These are phyloP conservation scores for Cyphellophora attinorum DNA, from an alignment of 2,329 filamentous ascomycete genomes.

Conservation along the genomic window DNA sequence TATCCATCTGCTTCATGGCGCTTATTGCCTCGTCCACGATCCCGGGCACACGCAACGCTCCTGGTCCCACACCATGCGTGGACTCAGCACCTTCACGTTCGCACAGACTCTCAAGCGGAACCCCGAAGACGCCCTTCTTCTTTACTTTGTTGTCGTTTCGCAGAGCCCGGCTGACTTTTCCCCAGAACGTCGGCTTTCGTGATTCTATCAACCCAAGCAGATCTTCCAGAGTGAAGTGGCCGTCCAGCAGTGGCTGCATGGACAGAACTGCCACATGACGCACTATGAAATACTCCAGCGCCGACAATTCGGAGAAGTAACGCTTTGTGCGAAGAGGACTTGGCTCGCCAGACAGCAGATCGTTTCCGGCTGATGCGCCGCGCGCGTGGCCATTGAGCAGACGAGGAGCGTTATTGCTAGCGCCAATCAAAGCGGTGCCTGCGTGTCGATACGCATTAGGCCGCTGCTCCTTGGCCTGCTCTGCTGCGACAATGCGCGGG, in stretches of 20 bases:
- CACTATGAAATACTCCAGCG: constrained; percentile 94
- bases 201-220: constrained; percentile 87
- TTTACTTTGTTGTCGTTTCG: constrained; percentile 71
- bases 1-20: constrained; percentile 96
- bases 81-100: constrained; percentile 93
- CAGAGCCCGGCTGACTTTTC: constrained; percentile 93
- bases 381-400: constrained; percentile 62
- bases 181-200: constrained; percentile 91
- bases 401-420: constrained; percentile 44
- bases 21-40: constrained; percentile 89
- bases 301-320: constrained; percentile 94
- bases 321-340: constrained; percentile 55
- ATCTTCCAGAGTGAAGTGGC: constrained; percentile 88
- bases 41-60: constrained; percentile 81
- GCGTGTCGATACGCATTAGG: constrained; percentile 70
- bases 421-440: constrained; percentile 57
- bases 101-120: constrained; percentile 77
- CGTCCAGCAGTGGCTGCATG: constrained; percentile 85
- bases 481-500: constrained; percentile 85
- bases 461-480: constrained; percentile 85
- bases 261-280: constrained; percentile 88
- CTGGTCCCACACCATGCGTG: constrained; percentile 92
- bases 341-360: constrained; percentile 38
- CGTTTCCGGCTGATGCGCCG: constrained; percentile 49
- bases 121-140: constrained; percentile 90